Base-by-base conservation (phyloP, 2,329 filamentous ascomycete species). In the Grosmannia penicillata region DNA sequence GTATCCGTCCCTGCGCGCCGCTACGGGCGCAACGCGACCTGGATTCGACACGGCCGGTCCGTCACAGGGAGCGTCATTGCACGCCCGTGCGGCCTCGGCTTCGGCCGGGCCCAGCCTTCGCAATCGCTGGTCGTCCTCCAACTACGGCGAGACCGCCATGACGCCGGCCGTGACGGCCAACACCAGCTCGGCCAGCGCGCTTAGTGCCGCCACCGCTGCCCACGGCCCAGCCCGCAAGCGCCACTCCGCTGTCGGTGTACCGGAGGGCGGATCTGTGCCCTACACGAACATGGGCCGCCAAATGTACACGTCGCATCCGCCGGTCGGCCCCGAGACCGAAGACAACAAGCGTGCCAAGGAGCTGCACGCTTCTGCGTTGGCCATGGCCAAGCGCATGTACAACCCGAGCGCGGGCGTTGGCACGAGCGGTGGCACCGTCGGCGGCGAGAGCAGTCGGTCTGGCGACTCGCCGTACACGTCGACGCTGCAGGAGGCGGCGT, bases 331-430 rank as follows among this genome's bases (percentile, higher is more conserved):
- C 2, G 83, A 93, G 51, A 60, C 75, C 0, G 78, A 91, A 29
- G 85, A 94, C 50, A 71, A 77, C 54, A 76, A 72, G 44, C 74
- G 72, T 41, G 72, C 78, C 32, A 80, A 85, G 47, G 75, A 77
- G 5, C 63, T 93, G 3, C 80, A 79, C 45, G 83, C 85, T 23
- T 89, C 85, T 17, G 85, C 87, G 3, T 65, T 94, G 4, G 83
- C 82, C 10, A 93, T 95, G 85, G 86, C 87, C 7, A 82, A 79
- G 57, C 75, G 80, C 48, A 89, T 94, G 76, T 94, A 86, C 53
- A 72, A 43, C n/a, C 42, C 37, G n/a, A 38, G 38, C 14, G 33
- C 37, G 36, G 10, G 23, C 3, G 10, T 9, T 19, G 21, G 19
- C 17, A 11, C 26, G 17, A 22, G 15, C 8, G 10, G 8, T 9